These are phyloP conservation scores for Lignosus rhinocerotis DNA, from an alignment of 1,284 basidiomycete species.

Conservation along the genomic window DNA sequence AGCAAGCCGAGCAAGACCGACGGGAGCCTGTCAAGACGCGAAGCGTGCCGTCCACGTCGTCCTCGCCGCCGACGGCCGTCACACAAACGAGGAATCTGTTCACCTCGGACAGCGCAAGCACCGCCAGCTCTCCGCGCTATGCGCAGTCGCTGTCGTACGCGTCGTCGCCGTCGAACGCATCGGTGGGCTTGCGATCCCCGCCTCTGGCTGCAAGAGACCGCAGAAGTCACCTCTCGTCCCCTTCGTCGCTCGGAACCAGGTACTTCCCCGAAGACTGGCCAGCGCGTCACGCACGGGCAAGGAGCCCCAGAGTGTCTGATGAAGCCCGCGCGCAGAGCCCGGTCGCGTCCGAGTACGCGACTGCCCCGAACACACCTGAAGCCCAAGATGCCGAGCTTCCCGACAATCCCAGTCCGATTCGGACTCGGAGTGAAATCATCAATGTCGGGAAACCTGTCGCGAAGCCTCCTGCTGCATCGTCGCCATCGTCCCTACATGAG, in stretches of 20 bases:
- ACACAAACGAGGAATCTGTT: constrained; percentile 6
- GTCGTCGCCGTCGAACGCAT: neutral
- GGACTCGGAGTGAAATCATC: no score
- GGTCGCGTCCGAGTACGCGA: constrained; percentile 11
- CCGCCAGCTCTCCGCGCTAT: constrained; percentile 3
- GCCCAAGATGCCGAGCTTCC: no score
- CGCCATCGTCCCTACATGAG: no score
- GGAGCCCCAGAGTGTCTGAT: neutral
- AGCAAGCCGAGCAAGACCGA: neutral
- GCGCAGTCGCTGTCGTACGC: constrained; percentile 17
- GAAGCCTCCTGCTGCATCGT: neutral
- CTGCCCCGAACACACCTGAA: constrained; percentile 8
- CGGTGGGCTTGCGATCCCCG: constrained; percentile 1
- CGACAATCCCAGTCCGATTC: no score
- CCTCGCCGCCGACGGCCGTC: constrained; percentile 12
- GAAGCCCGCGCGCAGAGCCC: neutral
- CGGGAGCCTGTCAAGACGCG: neutral
- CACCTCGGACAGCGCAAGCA: constrained; percentile 1
- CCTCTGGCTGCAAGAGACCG: constrained; percentile 15
- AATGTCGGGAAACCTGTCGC: neutral
- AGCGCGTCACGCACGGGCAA: neutral
- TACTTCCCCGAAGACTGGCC: constrained; percentile 16
- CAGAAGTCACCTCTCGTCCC: constrained; percentile 14
- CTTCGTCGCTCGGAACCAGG: constrained; percentile 10
- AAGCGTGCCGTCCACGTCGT: constrained; percentile 2